Base-by-base conservation (phyloP, 257 asterid genomes). In the Lavandula angustifolia region DNA sequence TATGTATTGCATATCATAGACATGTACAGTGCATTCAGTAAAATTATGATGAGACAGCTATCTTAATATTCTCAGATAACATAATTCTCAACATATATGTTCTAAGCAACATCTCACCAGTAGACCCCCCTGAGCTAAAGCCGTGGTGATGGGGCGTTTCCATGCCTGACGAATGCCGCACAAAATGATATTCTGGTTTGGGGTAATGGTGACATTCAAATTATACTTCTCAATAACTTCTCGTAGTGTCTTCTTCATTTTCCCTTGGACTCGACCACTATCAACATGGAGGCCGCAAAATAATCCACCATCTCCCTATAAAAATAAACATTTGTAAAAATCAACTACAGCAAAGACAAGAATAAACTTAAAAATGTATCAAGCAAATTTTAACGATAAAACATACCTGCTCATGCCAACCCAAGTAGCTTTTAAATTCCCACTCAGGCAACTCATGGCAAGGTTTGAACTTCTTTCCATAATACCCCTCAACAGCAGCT, bases 231-330 rank as follows among this genome's bases (percentile, higher is more conserved):
- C 90, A 68, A 92, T 81, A 55, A 92, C 73, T 72, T 92, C 97
- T 80, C 96, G 85, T 1, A 92, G 64, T 7, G 95, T 83, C 76
- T 60, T 81, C 81, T 92, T 92, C 95, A 85, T 87, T 54, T 42
- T 59, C 67, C 90, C 99, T 72, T 89, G 85, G 64, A 92, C 62
- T 47, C 99, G 84, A 40, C 99, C 99, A 71, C 72, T 92, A 68
- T 92, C 99, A 43, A 92, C 97, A 75, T 89, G 97, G 58, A 92
- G 88, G 72, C 97, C 99, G 68, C 96, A 92, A 79, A 82, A 92
- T 55, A 89, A 78, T 33, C 79, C 79, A 62, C 99, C 96, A 62
- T 92, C 96, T 64, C 99, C 99, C 99, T 92, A 62, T 72, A 71
- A 34, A 74, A 62, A 60, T 63, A 34, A 42, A 65, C 34, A 66